These are phyloP conservation scores for Amanita subjunquillea DNA, from an alignment of 768 basidiomycete genomes.

Conservation along the genomic window DNA sequence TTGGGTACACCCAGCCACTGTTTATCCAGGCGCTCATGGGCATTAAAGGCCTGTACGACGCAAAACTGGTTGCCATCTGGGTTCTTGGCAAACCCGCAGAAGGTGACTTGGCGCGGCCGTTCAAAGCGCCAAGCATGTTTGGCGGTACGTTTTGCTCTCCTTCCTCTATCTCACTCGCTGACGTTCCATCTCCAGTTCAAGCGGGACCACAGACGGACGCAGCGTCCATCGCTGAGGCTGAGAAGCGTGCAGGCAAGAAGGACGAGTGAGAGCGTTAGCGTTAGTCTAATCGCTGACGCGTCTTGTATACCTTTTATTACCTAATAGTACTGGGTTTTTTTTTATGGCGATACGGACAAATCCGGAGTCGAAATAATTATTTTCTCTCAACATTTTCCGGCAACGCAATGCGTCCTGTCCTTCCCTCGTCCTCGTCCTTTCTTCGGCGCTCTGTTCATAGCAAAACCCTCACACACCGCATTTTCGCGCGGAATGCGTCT, in stretches of 20 bases:
- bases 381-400: background rate
- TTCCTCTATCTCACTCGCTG: background rate
- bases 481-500: slow-evolving; percentile 30
- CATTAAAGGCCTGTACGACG: slow-evolving; percentile 83
- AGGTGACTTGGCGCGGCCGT: slow-evolving; percentile 85
- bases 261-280: slow-evolving; percentile 22
- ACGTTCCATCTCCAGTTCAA: slow-evolving; percentile 4
- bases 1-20: slow-evolving; percentile 93
- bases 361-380: slow-evolving; percentile 2
- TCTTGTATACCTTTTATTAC: slow-evolving; percentile 7
- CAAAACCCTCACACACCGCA: slow-evolving; percentile 17
- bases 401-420: slow-evolving; percentile 17
- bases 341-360: background rate
- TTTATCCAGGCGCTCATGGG: slow-evolving; percentile 95
- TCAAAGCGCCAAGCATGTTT: slow-evolving; percentile 68
- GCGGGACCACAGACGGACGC: slow-evolving; percentile 66
- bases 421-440: slow-evolving; percentile 14
- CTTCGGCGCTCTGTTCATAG: slow-evolving; percentile 20
- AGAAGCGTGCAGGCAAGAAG: slow-evolving; percentile 81
- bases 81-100: slow-evolving; percentile 68
- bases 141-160: slow-evolving; percentile 37
- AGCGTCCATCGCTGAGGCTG: slow-evolving; percentile 80
- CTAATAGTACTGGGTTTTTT: background rate
- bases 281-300: no score
- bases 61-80: slow-evolving; percentile 77